These are phyloP conservation scores for Rugosomyces carneus DNA, from an alignment of 1,284 basidiomycete species.

Conservation along the genomic window DNA sequence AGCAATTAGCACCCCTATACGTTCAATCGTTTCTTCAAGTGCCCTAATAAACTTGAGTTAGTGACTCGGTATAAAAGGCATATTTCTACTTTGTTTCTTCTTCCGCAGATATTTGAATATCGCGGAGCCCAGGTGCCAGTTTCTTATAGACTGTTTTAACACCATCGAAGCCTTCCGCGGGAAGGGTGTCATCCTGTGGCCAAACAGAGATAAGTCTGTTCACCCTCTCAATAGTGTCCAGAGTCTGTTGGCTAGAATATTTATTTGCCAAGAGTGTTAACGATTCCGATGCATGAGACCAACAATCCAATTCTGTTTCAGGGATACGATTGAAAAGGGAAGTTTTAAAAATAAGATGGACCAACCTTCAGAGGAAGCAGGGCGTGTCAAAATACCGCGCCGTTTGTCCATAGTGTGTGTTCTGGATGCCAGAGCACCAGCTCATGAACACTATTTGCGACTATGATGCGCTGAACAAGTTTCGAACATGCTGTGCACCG, in stretches of 20 bases:
- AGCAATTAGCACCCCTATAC: constrained; percentile 60
- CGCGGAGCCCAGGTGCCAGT: constrained; percentile 51
- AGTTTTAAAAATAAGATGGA: constrained; percentile 12
- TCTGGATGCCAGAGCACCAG: constrained; percentile 16
- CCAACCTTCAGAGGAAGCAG: constrained; percentile 56
- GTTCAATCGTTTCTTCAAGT: constrained; percentile 66
- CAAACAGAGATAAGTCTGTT: constrained; percentile 66
- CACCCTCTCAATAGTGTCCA: constrained; percentile 60
- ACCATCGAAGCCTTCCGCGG: constrained; percentile 58
- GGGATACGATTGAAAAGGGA: constrained; percentile 7
- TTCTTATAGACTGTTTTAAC: constrained; percentile 61
- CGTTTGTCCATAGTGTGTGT: constrained; percentile 45
- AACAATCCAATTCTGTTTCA: constrained; percentile 57
- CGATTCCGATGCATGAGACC: constrained; percentile 58
- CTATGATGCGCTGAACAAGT: constrained; percentile 15
- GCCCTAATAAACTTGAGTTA: constrained; percentile 36
- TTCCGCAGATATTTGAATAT: constrained; percentile 54
- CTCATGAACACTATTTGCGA: constrained; percentile 17
- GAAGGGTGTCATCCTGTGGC: constrained; percentile 63
- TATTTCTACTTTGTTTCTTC: constrained; percentile 56
- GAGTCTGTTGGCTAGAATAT: constrained; percentile 42
- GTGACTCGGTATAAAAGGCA: constrained; percentile 1
- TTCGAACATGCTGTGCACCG: constrained; percentile 13
- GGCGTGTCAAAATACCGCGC: constrained; percentile 44
- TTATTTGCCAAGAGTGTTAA: constrained; percentile 48